These are phyloP conservation scores for Wallacemonas sp. DNA, from an alignment of 208 protist genomes.

Conservation along the genomic window DNA sequence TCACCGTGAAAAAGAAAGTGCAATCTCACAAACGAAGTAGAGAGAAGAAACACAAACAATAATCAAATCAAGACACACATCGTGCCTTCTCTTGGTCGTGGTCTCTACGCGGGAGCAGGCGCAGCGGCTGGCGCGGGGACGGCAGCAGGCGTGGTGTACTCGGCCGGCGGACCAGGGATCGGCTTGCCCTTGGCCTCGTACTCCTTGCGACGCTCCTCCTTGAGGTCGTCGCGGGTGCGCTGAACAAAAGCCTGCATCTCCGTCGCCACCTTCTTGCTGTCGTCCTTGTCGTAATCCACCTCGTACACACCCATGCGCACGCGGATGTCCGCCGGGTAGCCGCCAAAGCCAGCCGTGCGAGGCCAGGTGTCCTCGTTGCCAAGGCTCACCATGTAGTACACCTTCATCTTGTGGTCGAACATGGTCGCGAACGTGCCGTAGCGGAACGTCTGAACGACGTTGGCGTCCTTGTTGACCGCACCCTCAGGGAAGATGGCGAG, in stretches of 20 bases:
- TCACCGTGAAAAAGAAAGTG: no score
- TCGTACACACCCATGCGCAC: slow-evolving; percentile 33
- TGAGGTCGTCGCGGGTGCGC: slow-evolving; percentile 36
- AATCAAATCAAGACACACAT: background rate
- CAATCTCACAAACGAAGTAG: background rate
- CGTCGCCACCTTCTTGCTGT: slow-evolving; percentile 27
- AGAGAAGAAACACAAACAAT: background rate
- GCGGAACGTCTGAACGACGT: slow-evolving; percentile 48
- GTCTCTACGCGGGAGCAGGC: background rate
- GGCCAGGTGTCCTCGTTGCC: slow-evolving; percentile 64
- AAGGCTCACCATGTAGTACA: slow-evolving; percentile 51
- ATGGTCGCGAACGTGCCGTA: slow-evolving; percentile 60
- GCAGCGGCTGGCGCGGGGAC: background rate
- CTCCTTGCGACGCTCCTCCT: slow-evolving; percentile 17
- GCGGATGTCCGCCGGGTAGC: slow-evolving; percentile 45
- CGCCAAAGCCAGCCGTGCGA: slow-evolving; percentile 28
- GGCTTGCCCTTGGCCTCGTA: slow-evolving; percentile 5
- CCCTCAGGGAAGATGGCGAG: slow-evolving; percentile 65
- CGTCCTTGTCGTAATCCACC: slow-evolving; percentile 33
- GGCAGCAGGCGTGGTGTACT: background rate
- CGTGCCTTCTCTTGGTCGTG: background rate
- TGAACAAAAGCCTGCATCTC: slow-evolving; percentile 38
- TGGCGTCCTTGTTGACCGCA: slow-evolving; percentile 52
- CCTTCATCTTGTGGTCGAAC: slow-evolving; percentile 39
- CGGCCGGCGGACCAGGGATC: background rate